These are phyloP conservation scores for Blumeria graminis DNA, from an alignment of 2,329 filamentous ascomycete genomes.

Conservation along the genomic window DNA sequence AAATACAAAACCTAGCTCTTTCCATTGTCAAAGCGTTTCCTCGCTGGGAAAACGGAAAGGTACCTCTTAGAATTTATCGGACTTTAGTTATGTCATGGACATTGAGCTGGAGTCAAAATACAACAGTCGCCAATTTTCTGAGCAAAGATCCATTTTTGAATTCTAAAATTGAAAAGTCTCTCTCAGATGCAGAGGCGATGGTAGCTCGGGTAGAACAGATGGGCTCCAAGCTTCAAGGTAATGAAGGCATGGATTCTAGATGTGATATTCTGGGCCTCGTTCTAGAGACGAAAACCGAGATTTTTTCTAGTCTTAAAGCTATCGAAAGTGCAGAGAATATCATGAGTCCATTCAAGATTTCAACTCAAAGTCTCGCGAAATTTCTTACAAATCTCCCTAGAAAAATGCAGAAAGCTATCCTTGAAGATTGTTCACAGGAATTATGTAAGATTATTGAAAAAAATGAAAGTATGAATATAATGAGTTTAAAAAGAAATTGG, in stretches of 20 bases:
- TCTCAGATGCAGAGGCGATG: not conserved
- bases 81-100: not conserved
- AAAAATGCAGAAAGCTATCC: not conserved
- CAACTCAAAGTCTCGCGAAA: not conserved
- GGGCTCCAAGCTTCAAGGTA: not conserved
- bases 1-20: not conserved
- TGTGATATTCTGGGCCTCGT: not conserved
- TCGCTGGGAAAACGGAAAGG: too few species aligned
- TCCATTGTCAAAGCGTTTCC: not conserved
- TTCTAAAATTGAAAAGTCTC: not conserved
- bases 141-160: too few species aligned
- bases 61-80: not conserved
- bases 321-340: not conserved
- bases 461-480: not conserved
- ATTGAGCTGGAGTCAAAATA: not conserved
- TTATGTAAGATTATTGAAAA: not conserved
- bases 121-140: not conserved
- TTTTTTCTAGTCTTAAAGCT: not conserved
- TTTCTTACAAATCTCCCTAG: not conserved
- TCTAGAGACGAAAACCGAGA: not conserved
- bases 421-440: not conserved
- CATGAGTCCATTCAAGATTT: not conserved
- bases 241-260: not conserved
- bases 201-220: not conserved
- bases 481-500: not conserved